Base-by-base conservation (phyloP, 306 rosid genomes). In the Biancaea sappan region DNA sequence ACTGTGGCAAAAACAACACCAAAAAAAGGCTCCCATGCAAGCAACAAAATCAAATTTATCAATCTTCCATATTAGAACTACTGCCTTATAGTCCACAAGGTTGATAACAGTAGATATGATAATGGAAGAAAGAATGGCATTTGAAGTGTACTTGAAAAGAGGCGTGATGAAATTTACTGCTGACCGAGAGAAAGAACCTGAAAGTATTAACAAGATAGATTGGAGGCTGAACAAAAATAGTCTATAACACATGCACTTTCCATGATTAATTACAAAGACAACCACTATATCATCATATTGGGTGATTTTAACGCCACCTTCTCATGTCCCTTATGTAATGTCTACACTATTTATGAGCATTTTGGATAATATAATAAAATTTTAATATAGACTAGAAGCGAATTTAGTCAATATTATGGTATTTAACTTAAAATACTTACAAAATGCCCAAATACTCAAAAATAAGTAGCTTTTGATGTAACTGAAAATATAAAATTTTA, bases 141-240 rank as follows among this genome's bases (percentile, higher is more conserved):
- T 94, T 22, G 99, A 97, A 32, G 99, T 94, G 86, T 94, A 94
- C 78, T 91, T 87, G 60, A 94, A 94, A 31, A 94, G 92, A 25
- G 97, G 98, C 14, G 98, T 94, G 11, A 94, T 88, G 86, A 65
- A 94, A 76, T 94, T 94, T 58, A 94, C 96, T 0, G 97, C 99
- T 3, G 97, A 94, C 71, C 99, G 92, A 59, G 97, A 94, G 86
- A 91, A 91, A 21, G 99, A 94, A 77, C 97, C 98, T 94, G 88
- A 81, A 77, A 41, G 71, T 22, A 82, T 71, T 2, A 56, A 69
- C 24, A 26, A 29, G 7, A 54, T 47, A 58, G 50, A 82, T 77
- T 66, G 83, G 79, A 76, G 62, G 50, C 53, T 61, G 19, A 37
- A 60, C 0, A 14, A 12, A 12, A 18, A 16, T 68, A 35, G 60